Conservation (phyloP, 1,284 basidiomycete species). For the Trichosporon coremiiforme region DNA sequence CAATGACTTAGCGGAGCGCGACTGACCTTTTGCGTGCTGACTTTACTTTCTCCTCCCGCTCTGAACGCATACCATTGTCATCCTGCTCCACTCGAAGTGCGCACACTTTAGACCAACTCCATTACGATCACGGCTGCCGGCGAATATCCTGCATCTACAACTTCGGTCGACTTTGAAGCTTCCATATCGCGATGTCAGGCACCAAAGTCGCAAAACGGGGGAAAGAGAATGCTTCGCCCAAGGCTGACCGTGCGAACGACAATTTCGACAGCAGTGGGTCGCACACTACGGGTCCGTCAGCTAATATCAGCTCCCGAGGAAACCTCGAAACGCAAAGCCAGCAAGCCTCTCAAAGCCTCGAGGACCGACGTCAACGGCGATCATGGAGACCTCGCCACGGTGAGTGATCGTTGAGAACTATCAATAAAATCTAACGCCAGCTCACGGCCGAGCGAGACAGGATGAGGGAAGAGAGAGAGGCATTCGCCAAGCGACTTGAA, state of each 20-base stretch:
- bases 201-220: constrained; percentile 23
- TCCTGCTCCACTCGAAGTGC: no score
- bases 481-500: constrained; percentile 52
- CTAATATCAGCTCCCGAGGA: constrained; percentile 5
- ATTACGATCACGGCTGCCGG: background rate
- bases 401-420: background rate
- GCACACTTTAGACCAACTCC: no score
- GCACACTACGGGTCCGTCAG: background rate
- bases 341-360: background rate
- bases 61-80: background rate
- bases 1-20: constrained; percentile 9
- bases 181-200: background rate
- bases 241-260: constrained; percentile 5
- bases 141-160: background rate
- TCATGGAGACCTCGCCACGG: background rate
- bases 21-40: background rate
- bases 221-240: constrained; percentile 29
- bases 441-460: constrained; percentile 42
- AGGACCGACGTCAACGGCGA: background rate
- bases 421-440: constrained; percentile 24
- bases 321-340: background rate
- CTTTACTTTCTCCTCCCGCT: background rate
- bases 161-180: background rate
- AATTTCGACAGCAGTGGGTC: constrained; percentile 25
- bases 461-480: constrained; percentile 43